Evolutionary conservation across 306 rosid species (phyloP).

Genomic region (Echinosophora koreensis): DNA sequence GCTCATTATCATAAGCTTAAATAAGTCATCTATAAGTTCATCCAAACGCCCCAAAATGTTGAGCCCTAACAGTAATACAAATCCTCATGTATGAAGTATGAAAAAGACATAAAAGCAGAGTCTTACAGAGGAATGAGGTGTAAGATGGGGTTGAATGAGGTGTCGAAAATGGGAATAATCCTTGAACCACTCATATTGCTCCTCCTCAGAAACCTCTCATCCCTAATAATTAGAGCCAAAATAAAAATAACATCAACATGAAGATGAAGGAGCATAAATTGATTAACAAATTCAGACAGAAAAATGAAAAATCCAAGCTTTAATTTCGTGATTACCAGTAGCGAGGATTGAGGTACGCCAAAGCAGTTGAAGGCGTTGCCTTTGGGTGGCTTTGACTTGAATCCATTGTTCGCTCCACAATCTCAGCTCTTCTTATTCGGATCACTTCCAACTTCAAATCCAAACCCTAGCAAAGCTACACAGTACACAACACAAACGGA

Average conservation of each 20-base stretch:
- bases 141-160: constrained; percentile 76
- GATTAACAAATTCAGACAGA: neutral
- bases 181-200: constrained; percentile 91
- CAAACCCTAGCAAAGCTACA: constrained; percentile 39
- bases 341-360: constrained; percentile 79
- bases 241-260: neutral
- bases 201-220: constrained; percentile 82
- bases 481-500: neutral
- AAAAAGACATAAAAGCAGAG: neutral
- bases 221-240: constrained; percentile 58
- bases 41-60: neutral
- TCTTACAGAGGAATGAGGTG: constrained; percentile 65
- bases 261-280: neutral
- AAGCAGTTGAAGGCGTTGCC: constrained; percentile 61
- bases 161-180: constrained; percentile 94
- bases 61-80: neutral
- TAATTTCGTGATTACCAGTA: constrained; percentile 63
- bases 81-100: too few species aligned
- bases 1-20: too few species aligned
- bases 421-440: constrained; percentile 12
- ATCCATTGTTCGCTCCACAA: constrained; percentile 49
- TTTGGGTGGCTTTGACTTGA: constrained; percentile 43
- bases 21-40: too few species aligned
- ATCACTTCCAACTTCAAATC: neutral
- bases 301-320: neutral